phyloP scores from a whole-genome alignment of 139 green algal species.

The Pseudopediastrum boryanum region DNA sequence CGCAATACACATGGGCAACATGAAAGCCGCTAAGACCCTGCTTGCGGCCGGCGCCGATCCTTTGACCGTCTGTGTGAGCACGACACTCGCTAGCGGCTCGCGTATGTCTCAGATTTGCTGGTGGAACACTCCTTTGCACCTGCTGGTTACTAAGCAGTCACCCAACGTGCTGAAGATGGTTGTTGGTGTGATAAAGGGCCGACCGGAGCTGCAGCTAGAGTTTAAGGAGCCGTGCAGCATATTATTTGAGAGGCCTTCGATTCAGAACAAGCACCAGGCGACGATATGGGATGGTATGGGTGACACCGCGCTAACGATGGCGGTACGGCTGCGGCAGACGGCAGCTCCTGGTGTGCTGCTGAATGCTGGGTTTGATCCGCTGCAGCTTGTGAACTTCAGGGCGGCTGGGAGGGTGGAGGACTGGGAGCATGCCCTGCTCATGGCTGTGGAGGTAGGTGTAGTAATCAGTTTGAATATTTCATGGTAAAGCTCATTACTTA shows the following conservation, averaged over 20 bases:
- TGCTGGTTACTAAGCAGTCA: conserved; percentile 2
- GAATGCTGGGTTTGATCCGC: neutral
- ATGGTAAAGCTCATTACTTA: too few species aligned
- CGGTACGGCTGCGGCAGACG: neutral
- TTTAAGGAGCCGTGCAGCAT: too few species aligned
- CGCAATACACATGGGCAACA: neutral
- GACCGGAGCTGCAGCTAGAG: too few species aligned
- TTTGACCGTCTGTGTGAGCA: neutral
- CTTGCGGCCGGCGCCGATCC: conserved; percentile 15
- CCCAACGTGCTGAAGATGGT: conserved; percentile 3
- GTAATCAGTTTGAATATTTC: too few species aligned
- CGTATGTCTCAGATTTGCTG: neutral
- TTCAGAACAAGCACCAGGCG: too few species aligned
- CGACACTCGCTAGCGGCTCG: too few species aligned
- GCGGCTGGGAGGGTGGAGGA: neutral
- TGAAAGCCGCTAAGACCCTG: neutral
- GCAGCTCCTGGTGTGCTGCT: neutral
- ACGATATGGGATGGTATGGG: conserved; percentile 17
- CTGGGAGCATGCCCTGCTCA: conserved; percentile 4
- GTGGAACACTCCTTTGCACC: conserved; percentile 21
- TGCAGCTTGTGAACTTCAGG: conserved; percentile 1
- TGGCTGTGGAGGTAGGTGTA: conserved; percentile 14
- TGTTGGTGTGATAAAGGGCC: too few species aligned
- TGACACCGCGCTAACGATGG: conserved; percentile 16
- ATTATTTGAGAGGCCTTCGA: too few species aligned